These are phyloP conservation scores for Marasmius tenuissimus DNA, from an alignment of 1,284 basidiomycete species.

Conservation along the genomic window DNA sequence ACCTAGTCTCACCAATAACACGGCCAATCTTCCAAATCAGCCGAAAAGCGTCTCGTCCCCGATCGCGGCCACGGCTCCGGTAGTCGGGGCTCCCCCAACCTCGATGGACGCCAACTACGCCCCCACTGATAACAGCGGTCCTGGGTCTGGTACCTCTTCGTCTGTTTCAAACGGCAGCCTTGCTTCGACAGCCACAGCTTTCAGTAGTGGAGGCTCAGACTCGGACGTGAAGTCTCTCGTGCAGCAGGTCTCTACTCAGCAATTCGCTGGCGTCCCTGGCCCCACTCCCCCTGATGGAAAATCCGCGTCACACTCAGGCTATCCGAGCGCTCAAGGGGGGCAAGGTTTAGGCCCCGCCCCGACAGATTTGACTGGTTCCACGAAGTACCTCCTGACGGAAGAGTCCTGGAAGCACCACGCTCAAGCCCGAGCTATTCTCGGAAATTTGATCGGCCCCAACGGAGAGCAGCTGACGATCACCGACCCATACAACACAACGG, in stretches of 20 bases:
- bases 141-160: slow-evolving; percentile 2
- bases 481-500: slow-evolving; percentile 90
- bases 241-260: slow-evolving; percentile 3
- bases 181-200: slow-evolving; percentile 5
- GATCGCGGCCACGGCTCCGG: neutral
- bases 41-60: slow-evolving; percentile 57
- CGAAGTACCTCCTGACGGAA: slow-evolving; percentile 60
- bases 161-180: slow-evolving; percentile 9
- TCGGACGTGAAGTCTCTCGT: neutral
- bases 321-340: neutral
- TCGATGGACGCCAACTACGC: neutral
- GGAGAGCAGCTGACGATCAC: slow-evolving; percentile 82
- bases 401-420: slow-evolving; percentile 83
- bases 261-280: neutral
- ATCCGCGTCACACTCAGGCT: neutral
- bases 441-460: slow-evolving; percentile 79
- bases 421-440: slow-evolving; percentile 75
- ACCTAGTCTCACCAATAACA: slow-evolving; percentile 17
- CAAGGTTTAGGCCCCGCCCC: neutral
- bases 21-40: slow-evolving; percentile 18
- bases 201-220: neutral
- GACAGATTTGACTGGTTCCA: slow-evolving; percentile 22
- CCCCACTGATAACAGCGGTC: neutral
- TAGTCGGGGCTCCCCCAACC: neutral
- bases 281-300: neutral